phyloP scores from a whole-genome alignment of 2,329 filamentous ascomycete species.

The Nannizziopsis barbatae region DNA sequence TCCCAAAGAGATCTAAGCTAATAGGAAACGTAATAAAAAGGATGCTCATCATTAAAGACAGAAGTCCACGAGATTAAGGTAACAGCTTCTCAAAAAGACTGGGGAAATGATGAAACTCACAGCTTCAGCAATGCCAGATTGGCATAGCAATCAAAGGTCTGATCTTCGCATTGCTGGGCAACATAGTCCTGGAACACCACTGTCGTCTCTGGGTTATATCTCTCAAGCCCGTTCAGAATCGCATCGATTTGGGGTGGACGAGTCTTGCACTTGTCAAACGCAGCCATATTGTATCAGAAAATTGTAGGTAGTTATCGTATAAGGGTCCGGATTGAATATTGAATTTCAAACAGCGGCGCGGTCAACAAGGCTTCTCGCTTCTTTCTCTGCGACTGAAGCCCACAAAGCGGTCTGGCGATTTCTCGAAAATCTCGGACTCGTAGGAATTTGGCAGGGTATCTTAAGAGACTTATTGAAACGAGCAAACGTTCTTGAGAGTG shows the following conservation, averaged over 20 bases:
- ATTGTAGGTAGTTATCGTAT: no score
- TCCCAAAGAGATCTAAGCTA: conserved; percentile 40
- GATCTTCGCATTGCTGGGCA: conserved; percentile 83
- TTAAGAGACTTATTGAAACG: no score
- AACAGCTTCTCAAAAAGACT: neutral
- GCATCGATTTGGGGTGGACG: conserved; percentile 81
- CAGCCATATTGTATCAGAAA: conserved; percentile 16
- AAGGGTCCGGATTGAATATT: no score
- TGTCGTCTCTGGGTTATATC: conserved; percentile 97
- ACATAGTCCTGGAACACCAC: conserved; percentile 90
- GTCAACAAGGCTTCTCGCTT: no score
- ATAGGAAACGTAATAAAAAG: conserved; percentile 86
- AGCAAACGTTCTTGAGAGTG: no score
- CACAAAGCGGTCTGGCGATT: no score
- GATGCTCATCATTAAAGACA: conserved; percentile 54
- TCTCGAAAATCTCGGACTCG: no score
- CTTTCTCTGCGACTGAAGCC: no score
- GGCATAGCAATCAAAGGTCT: conserved; percentile 90
- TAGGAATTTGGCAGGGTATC: no score
- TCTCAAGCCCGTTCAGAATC: conserved; percentile 93
- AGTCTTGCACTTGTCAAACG: conserved; percentile 81
- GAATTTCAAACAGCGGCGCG: no score
- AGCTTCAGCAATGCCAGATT: conserved; percentile 93
- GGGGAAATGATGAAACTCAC: conserved; percentile 43
- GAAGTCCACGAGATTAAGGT: neutral